Evolutionary conservation across 2,329 filamentous ascomycete species (phyloP).

Genomic region (Bipolaris oryzae): DNA sequence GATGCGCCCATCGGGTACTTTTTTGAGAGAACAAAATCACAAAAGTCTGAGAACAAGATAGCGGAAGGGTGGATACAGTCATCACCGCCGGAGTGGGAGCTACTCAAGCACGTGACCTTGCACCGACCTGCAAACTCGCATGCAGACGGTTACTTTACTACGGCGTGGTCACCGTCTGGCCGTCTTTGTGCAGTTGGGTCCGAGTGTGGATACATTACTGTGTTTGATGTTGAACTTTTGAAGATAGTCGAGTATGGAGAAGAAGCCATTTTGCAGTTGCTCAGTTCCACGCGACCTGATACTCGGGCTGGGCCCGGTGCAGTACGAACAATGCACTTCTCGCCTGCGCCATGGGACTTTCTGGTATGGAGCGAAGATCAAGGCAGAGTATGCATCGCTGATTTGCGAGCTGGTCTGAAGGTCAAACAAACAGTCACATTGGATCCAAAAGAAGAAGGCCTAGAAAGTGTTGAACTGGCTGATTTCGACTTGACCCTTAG

Average conservation of each 20-base stretch:
- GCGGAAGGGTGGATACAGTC: constrained; percentile 28
- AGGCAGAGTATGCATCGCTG: constrained; percentile 74
- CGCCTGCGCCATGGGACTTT: constrained; percentile 86
- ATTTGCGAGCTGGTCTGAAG: constrained; percentile 70
- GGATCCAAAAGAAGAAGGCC: constrained; percentile 61
- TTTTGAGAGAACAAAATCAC: constrained; percentile 63
- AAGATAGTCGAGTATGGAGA: constrained; percentile 51
- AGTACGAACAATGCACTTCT: constrained; percentile 89
- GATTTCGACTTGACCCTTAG: constrained; percentile 52
- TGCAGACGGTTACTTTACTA: constrained; percentile 72
- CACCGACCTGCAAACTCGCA: constrained; percentile 48
- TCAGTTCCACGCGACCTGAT: constrained; percentile 76
- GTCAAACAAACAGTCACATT: constrained; percentile 72
- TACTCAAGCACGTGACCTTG: constrained; percentile 50
- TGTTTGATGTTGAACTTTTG: constrained; percentile 67
- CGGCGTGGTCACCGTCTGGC: constrained; percentile 75
- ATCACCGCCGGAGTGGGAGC: constrained; percentile 47
- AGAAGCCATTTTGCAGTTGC: constrained; percentile 73
- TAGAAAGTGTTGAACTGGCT: constrained; percentile 63
- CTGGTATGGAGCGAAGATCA: constrained; percentile 94
- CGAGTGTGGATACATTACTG: constrained; percentile 78
- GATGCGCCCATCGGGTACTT: constrained; percentile 88
- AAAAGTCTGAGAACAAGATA: constrained; percentile 33
- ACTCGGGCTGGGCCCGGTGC: constrained; percentile 69
- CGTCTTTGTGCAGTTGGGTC: constrained; percentile 76